phyloP scores from a whole-genome alignment of 331 rosid species.

The Ulmus americana region DNA sequence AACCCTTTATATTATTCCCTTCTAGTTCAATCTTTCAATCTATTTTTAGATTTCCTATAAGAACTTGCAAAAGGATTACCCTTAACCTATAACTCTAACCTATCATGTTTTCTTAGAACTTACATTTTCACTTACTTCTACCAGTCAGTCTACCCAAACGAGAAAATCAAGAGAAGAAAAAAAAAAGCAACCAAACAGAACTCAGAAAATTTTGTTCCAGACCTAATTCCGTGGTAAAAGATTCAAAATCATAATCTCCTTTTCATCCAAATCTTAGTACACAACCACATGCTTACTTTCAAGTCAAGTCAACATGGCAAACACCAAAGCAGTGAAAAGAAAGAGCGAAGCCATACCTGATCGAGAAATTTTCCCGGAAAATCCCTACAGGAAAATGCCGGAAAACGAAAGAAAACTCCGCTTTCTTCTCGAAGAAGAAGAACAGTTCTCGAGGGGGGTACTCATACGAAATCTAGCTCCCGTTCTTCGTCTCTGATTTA shows the following conservation, averaged over 20 bases:
- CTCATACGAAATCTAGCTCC: background rate
- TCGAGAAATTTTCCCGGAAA: background rate
- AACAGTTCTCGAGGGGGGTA: background rate
- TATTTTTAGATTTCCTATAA: no score
- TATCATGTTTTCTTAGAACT: background rate
- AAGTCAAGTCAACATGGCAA: background rate
- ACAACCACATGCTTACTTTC: no score
- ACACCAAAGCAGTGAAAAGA: background rate
- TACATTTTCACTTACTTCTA: background rate
- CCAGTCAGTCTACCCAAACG: background rate
- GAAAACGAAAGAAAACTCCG: background rate
- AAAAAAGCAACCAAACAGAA: background rate
- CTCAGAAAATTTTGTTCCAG: background rate
- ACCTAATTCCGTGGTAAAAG: no score
- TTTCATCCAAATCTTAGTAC: no score
- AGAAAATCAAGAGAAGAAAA: background rate
- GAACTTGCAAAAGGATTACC: no score
- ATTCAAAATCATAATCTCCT: no score
- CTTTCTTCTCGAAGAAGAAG: background rate
- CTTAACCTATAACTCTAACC: background rate
- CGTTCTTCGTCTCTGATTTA: background rate
- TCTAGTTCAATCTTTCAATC: no score
- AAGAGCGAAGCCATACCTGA: background rate
- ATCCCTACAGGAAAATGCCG: background rate
- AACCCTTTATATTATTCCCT: background rate